phyloP scores from a whole-genome alignment of 331 rosid genomes.

The Malus hybrid region DNA sequence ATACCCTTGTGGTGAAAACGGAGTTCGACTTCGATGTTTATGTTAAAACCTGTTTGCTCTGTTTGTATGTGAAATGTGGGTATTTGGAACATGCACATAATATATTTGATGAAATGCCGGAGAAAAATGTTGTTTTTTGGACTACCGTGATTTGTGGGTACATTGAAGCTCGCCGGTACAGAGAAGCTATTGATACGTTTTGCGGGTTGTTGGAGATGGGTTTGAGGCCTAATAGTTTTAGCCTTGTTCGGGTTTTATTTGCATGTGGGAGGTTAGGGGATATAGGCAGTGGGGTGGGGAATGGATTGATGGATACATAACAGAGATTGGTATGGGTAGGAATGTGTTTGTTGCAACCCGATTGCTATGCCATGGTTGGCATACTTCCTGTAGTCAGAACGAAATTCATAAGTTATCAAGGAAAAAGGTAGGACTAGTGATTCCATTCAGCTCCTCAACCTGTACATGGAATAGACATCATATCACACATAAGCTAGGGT shows the following conservation, averaged over 20 bases:
- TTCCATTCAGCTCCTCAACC: too few species aligned
- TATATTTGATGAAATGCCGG: too few species aligned
- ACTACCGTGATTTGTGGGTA: conserved; percentile 59
- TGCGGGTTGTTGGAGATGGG: conserved; percentile 45
- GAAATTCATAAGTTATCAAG: too few species aligned
- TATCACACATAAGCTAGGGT: too few species aligned
- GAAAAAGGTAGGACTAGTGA: too few species aligned
- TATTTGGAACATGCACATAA: too few species aligned
- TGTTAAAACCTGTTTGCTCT: too few species aligned
- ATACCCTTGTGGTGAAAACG: conserved; percentile 38
- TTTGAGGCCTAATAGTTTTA: conserved; percentile 51
- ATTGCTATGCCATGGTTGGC: conserved; percentile 61
- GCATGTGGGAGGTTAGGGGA: conserved; percentile 55
- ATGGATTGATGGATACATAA: conserved; percentile 49
- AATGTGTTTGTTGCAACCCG: conserved; percentile 57
- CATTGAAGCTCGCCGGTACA: conserved; percentile 26
- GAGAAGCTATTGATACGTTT: conserved; percentile 46
- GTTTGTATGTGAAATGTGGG: too few species aligned
- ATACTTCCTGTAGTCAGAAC: conserved; percentile 32
- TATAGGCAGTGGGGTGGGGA: conserved; percentile 30
- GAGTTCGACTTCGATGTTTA: conserved; percentile 47
- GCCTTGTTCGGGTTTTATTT: conserved; percentile 39
- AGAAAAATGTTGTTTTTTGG: conserved; percentile 28
- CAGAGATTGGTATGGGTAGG: conserved; percentile 32
- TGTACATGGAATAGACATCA: too few species aligned